Percentiles rank a stretch among this genome's conserved stretches.
phyloP scores from a whole-genome alignment of 371 early-diverging fungal genomes.

The Massospora cicadina region DNA sequence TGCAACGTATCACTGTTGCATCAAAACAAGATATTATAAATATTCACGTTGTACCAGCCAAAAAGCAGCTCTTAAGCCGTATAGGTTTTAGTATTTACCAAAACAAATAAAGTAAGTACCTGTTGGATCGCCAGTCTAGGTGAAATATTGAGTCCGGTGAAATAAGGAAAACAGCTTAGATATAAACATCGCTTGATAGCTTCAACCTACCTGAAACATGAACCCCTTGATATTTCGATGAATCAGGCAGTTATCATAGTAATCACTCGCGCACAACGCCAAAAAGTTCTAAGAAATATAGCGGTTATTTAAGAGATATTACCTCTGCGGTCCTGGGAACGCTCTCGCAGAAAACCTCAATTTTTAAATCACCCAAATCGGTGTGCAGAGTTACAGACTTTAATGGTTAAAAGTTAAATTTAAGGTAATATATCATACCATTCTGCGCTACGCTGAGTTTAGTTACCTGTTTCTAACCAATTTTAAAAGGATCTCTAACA shows the following conservation, averaged over 20 bases:
- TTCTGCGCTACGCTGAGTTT: no score
- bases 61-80: no score
- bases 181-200: not conserved
- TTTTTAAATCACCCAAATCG: slow-evolving; percentile 81
- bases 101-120: slow-evolving; percentile 7
- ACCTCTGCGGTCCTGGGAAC: slow-evolving; percentile 73
- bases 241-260: slow-evolving; percentile 71
- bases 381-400: slow-evolving; percentile 73
- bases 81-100: no score
- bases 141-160: no score
- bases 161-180: no score
- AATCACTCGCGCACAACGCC: slow-evolving; percentile 82
- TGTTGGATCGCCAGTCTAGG: slow-evolving; percentile 13
- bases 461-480: no score
- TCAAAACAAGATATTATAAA: no score
- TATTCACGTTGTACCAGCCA: no score
- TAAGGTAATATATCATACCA: no score
- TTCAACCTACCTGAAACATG: slow-evolving; percentile 54
- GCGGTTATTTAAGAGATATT: slow-evolving; percentile 10
- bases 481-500: no score
- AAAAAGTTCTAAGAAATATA: slow-evolving; percentile 62
- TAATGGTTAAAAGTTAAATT: not conserved
- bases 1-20: no score
- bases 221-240: slow-evolving; percentile 80
- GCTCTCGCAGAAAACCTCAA: slow-evolving; percentile 62